Conservation (phyloP, 306 rosid genomes). For the Ammopiptanthus mongolicus region DNA sequence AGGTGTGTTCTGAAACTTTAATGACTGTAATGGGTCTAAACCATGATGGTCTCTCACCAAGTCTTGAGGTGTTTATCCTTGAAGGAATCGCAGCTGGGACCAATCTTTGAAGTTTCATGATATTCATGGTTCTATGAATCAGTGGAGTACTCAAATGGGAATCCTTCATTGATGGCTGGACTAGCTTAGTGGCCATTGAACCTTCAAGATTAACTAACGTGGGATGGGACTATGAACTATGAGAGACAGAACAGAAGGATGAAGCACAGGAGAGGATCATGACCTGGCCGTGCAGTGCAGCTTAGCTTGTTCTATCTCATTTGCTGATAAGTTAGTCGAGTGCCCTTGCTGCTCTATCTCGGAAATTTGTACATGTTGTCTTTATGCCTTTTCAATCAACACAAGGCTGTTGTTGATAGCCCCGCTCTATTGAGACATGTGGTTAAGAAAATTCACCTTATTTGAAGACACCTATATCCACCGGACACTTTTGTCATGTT, state of each 20-base stretch:
- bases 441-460: slow-evolving; percentile 5
- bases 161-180: slow-evolving; percentile 39
- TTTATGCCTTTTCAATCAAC: neutral
- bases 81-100: slow-evolving; percentile 13
- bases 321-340: neutral
- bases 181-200: slow-evolving; percentile 48
- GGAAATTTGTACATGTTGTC: neutral
- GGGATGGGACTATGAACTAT: neutral
- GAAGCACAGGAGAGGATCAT: neutral
- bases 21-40: slow-evolving; percentile 33
- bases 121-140: slow-evolving; percentile 28
- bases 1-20: slow-evolving; percentile 42
- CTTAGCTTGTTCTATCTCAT: no score
- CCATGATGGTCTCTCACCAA: slow-evolving; percentile 38
- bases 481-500: no score
- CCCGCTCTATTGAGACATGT: slow-evolving; percentile 21
- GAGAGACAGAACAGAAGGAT: neutral
- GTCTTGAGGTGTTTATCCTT: slow-evolving; percentile 29
- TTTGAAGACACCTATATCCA: no score
- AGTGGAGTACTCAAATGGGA: slow-evolving; percentile 23
- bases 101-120: slow-evolving; percentile 27
- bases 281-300: neutral
- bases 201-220: neutral
- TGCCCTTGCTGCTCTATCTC: neutral
- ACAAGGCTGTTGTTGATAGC: slow-evolving; percentile 35